These are phyloP conservation scores for Sarocladiaceae sp. DNA, from an alignment of 2,329 filamentous ascomycete genomes.

Conservation along the genomic window DNA sequence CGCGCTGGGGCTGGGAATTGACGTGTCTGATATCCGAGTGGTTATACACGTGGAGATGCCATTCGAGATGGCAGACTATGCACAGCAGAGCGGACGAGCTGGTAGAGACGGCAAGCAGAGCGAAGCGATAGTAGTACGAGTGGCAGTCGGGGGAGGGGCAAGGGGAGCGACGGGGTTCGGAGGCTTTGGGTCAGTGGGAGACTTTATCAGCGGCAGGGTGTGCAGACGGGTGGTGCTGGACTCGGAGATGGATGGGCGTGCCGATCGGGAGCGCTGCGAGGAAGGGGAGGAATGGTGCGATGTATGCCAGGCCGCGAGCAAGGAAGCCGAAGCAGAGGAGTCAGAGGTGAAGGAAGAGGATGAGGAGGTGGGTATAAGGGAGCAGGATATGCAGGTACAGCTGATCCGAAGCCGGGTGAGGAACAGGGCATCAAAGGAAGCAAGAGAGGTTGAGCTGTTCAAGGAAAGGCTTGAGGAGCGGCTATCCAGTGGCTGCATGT, in stretches of 20 bases:
- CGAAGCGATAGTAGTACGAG: conserved; percentile 1
- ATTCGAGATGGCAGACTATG: background rate
- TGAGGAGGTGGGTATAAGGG: no score
- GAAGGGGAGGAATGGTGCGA: background rate
- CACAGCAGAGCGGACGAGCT: conserved; percentile 1
- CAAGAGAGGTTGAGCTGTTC: no score
- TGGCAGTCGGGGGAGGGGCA: background rate
- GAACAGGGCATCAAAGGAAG: no score
- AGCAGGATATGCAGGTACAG: no score
- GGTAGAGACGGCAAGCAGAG: background rate
- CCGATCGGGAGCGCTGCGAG: background rate
- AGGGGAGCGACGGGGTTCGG: background rate
- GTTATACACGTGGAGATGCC: conserved; percentile 3
- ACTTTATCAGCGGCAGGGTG: background rate
- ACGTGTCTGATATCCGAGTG: conserved; percentile 9
- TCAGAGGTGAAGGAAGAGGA: no score
- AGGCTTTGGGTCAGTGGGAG: background rate
- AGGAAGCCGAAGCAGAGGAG: background rate
- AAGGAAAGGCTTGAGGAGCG: no score
- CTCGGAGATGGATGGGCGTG: background rate
- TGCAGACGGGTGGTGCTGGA: background rate
- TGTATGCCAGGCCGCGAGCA: background rate
- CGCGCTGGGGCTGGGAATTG: conserved; percentile 6
- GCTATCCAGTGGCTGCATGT: no score
- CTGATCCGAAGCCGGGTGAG: no score